These are phyloP conservation scores for Pichia sporocuriosa DNA, from an alignment of 805 yeast species.

Conservation along the genomic window DNA sequence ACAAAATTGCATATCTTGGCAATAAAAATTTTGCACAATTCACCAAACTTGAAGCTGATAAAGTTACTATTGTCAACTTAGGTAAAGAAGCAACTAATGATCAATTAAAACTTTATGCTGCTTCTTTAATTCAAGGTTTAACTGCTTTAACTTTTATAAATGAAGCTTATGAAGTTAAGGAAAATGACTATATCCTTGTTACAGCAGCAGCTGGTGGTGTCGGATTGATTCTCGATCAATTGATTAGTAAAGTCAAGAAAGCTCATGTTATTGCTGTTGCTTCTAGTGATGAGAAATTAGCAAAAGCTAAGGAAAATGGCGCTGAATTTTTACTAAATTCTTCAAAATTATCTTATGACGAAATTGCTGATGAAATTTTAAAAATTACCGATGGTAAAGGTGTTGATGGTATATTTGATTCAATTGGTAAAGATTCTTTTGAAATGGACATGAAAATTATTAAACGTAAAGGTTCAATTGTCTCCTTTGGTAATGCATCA, in stretches of 20 bases:
- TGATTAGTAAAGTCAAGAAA: constrained; percentile 48
- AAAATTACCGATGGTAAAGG: constrained; percentile 63
- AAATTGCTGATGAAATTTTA: constrained; percentile 46
- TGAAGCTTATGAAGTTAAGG: constrained; percentile 59
- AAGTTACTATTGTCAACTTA: constrained; percentile 38
- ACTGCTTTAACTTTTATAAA: constrained; percentile 69
- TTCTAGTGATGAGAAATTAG: constrained; percentile 66
- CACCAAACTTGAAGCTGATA: constrained; percentile 38
- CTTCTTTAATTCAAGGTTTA: constrained; percentile 60
- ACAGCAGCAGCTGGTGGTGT: constrained; percentile 98
- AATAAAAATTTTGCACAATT: constrained; percentile 65
- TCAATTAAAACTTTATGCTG: constrained; percentile 49
- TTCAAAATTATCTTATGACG: constrained; percentile 35
- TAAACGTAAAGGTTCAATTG: constrained; percentile 66
- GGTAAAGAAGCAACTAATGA: constrained; percentile 43
- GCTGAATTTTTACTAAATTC: constrained; percentile 67
- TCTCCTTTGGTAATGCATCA: constrained; percentile 79
- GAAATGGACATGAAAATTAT: constrained; percentile 54
- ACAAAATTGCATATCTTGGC: constrained; percentile 55
- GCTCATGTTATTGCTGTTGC: constrained; percentile 84
- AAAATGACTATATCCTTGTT: constrained; percentile 66
- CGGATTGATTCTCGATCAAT: constrained; percentile 65
- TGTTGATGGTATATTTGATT: constrained; percentile 62
- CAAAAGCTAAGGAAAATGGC: constrained; percentile 60
- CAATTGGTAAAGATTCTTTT: constrained; percentile 73